phyloP scores from a whole-genome alignment of 2,329 filamentous ascomycete genomes.

The Fusarium pseudonygamai region DNA sequence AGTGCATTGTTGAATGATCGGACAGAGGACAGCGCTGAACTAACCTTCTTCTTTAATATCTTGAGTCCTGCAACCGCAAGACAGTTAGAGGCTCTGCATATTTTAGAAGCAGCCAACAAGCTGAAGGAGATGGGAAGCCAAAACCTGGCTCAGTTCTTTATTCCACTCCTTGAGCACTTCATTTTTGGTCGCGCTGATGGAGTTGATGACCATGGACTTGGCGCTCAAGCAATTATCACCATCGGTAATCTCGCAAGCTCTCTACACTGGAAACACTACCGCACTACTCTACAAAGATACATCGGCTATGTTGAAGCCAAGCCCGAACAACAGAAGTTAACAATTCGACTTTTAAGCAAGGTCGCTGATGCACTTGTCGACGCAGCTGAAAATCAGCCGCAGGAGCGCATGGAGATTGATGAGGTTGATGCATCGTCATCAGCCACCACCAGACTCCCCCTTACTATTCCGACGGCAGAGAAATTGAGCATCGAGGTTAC shows the following conservation, averaged over 20 bases:
- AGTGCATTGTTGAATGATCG: constrained; percentile 68
- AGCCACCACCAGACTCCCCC: constrained; percentile 61
- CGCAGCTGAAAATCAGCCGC: constrained; percentile 57
- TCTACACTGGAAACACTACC: constrained; percentile 91
- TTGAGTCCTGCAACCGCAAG: constrained; percentile 89
- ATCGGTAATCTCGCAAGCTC: constrained; percentile 79
- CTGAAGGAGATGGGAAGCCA: constrained; percentile 73
- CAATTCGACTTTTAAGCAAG: constrained; percentile 82
- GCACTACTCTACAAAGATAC: constrained; percentile 84
- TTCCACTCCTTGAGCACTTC: constrained; percentile 94
- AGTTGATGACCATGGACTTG: constrained; percentile 82
- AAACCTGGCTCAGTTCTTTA: constrained; percentile 86
- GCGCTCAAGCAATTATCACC: constrained; percentile 84
- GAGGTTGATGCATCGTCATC: constrained; percentile 39
- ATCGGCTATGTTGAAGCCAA: constrained; percentile 83
- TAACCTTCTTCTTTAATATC: constrained; percentile 91
- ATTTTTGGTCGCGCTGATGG: constrained; percentile 82
- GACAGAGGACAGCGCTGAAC: constrained; percentile 71
- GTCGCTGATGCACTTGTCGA: constrained; percentile 79
- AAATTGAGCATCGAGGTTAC: constrained; percentile 79
- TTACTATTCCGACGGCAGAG: constrained; percentile 71
- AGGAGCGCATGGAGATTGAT: constrained; percentile 57
- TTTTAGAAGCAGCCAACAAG: constrained; percentile 75
- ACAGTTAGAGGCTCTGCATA: constrained; percentile 83
- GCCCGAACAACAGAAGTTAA: constrained; percentile 84